Percentiles rank a stretch among this genome's conserved stretches.
Evolutionary conservation across 108 stramenopile genomes (phyloP).

Genomic region (Aurantiochytrium sp.): DNA sequence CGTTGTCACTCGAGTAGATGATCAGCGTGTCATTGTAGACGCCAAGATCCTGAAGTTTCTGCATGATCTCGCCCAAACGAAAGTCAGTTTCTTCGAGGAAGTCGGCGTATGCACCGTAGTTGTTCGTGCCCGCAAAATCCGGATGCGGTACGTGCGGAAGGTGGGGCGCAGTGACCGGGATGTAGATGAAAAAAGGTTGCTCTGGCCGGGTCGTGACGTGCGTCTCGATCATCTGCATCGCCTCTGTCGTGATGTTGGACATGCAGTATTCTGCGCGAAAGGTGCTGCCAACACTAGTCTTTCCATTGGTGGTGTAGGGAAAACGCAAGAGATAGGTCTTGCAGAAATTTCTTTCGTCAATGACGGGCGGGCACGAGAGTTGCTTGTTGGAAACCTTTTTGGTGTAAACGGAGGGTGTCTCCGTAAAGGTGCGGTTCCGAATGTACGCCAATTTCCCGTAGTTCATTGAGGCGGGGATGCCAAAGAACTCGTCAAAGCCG

Average conservation of each 20-base stretch:
- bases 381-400: too few species aligned
- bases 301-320: not conserved
- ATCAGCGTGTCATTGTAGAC: not conserved
- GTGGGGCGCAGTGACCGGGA: not conserved
- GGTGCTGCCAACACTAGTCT: not conserved
- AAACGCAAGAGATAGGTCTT: not conserved
- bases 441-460: not conserved
- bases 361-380: too few species aligned
- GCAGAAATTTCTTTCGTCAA: not conserved
- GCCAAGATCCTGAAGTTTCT: not conserved
- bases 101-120: not conserved
- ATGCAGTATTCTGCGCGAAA: not conserved
- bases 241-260: not conserved
- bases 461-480: not conserved
- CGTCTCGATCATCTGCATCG: not conserved
- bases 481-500: not conserved
- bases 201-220: not conserved
- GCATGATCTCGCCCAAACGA: not conserved
- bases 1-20: not conserved
- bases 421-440: not conserved
- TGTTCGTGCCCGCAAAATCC: not conserved
- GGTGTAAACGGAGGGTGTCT: not conserved
- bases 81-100: not conserved
- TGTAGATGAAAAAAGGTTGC: not conserved
- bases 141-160: not conserved